These are phyloP conservation scores for Neurospora sp. DNA, from an alignment of 495 filamentous ascomycete genomes.

Conservation along the genomic window DNA sequence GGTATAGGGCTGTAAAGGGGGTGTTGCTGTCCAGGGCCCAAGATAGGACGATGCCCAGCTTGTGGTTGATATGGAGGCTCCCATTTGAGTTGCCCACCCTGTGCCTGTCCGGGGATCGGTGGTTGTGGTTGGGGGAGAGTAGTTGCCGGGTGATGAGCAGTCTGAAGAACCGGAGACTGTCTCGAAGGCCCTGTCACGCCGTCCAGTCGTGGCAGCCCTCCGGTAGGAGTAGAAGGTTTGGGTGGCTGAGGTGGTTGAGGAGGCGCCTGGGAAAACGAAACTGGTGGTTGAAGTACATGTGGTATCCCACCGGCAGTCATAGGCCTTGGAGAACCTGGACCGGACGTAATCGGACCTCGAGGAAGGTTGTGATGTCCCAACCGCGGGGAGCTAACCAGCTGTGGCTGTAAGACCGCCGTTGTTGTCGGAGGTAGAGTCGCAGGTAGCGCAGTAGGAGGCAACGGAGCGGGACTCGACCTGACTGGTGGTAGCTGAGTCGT, in stretches of 20 bases:
- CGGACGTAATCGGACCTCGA: constrained; percentile 10
- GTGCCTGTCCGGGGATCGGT: neutral
- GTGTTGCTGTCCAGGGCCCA: constrained; percentile 12
- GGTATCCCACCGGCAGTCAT: constrained; percentile 9
- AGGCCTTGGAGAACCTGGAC: constrained; percentile 19
- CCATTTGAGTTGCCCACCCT: constrained; percentile 31
- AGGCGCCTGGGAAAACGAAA: constrained; percentile 16
- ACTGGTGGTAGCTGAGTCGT: neutral
- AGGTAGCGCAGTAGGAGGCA: neutral
- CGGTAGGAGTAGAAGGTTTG: constrained; percentile 13
- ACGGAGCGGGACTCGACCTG: constrained; percentile 2
- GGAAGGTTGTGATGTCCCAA: constrained; percentile 7
- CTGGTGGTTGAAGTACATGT: constrained; percentile 31
- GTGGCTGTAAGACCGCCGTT: constrained; percentile 1
- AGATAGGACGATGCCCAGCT: neutral
- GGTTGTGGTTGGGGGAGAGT: constrained; percentile 2
- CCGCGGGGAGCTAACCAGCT: constrained; percentile 6
- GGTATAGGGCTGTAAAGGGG: constrained; percentile 8
- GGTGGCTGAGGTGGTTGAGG: constrained; percentile 14
- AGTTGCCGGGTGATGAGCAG: constrained; percentile 1
- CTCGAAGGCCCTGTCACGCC: constrained; percentile 4
- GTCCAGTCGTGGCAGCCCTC: constrained; percentile 24
- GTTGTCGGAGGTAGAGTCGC: neutral
- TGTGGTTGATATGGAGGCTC: constrained; percentile 39
- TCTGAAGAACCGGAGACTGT: constrained; percentile 4